Base-by-base conservation (phyloP, 768 basidiomycete genomes). In the Pluteus cervinus region DNA sequence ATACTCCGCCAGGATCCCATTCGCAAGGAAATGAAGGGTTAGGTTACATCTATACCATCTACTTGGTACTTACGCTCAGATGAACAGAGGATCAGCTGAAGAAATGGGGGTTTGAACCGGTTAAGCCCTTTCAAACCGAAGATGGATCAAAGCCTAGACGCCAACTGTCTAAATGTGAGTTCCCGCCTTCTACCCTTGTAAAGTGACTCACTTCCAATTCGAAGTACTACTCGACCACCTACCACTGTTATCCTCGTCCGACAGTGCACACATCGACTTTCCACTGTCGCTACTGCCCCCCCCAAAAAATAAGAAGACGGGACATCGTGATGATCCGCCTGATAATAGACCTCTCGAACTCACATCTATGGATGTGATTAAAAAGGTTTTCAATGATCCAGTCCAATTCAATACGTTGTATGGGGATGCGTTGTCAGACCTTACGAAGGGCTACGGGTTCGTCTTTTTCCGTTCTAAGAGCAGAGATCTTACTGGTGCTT, bases 151-250 rank as follows among this genome's bases (percentile, higher is more conserved):
- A n/a, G n/a, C 46, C 40, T 40, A 41, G 42, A 6, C 37, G 45
- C 9, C 45, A 39, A 41, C 16, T 54, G 14, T 47, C 51, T 3
- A 54, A 45, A 35, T 40, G 55, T 56, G 23, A 29, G 48, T 11
- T 21, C 10, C 17, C 24, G 4, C 30, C 22, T 25, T 15, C 10
- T 12, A 10, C 22, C 15, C 29, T 17, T 21, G 11, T 10, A 16
- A n/a, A 5, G 2, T 7, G 6, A 32, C 1, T 7, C 14, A 6
- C 16, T 21, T 40, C 7, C n/a, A 14, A n/a, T n/a, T n/a, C 16
- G 17, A 11, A 57, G 56, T 55, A 5, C 34, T 57, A 12, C 47
- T 49, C 26, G 47, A 54, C 9, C 50, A 43, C 15, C 36, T 57
- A 17, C 46, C 56, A n/a, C 15, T 42, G 37, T 3, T 28, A 47